A percentile compares a stretch with the other conserved stretches of the same genome.
These are phyloP conservation scores for Hypomontagnella submonticulosa DNA, from an alignment of 495 filamentous ascomycete genomes.

Conservation along the genomic window DNA sequence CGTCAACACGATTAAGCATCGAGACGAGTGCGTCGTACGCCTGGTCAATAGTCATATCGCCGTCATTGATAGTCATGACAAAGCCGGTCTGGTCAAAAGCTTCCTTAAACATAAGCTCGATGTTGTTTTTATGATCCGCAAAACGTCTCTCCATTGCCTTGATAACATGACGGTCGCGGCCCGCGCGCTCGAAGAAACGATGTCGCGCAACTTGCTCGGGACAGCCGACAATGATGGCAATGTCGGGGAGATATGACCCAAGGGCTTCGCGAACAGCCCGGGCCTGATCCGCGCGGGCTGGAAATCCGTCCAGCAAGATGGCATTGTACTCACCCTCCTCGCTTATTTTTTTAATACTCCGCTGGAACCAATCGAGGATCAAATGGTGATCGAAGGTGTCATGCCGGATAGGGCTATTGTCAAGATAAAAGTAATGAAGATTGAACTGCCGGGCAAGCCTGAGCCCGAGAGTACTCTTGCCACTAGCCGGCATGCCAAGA, in stretches of 20 bases:
- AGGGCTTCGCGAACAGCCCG: background rate
- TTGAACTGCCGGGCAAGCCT: constrained; percentile 12
- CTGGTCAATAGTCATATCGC: background rate
- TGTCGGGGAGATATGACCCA: background rate
- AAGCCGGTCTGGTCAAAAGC: background rate
- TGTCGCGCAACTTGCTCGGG: background rate
- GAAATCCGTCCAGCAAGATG: constrained; percentile 10
- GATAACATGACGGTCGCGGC: background rate
- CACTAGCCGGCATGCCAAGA: background rate
- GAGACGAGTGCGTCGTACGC: background rate
- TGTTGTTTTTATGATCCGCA: background rate
- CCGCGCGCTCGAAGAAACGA: background rate
- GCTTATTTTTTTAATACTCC: no score
- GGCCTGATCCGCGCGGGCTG: background rate
- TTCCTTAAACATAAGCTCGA: background rate
- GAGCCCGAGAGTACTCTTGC: background rate
- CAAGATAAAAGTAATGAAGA: background rate
- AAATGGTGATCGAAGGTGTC: background rate
- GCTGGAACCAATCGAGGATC: no score
- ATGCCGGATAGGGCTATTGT: background rate
- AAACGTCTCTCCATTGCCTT: background rate
- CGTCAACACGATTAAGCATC: background rate
- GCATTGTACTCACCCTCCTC: background rate
- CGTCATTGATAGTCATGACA: background rate
- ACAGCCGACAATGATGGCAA: background rate